Percentiles rank a stretch among this genome's conserved stretches.
Conservation (phyloP, 1,139 yeast genomes). For the Sugiyamaella japonica region DNA sequence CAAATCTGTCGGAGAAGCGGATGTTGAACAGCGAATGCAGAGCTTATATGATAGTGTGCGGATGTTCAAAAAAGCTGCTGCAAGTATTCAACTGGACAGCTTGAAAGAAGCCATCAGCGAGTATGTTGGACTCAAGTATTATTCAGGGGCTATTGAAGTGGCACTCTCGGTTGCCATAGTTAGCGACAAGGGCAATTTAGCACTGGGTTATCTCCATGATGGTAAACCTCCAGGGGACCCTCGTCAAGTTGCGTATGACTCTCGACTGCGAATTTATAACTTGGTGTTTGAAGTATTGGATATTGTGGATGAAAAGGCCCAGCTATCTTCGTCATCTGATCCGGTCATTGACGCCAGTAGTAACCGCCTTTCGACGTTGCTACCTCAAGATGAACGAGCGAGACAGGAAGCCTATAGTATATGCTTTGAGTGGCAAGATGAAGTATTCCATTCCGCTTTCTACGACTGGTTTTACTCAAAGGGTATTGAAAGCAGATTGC, state of each 20-base stretch:
- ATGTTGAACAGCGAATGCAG: constrained; percentile 65
- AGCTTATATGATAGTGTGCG: constrained; percentile 74
- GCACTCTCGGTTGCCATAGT: constrained; percentile 74
- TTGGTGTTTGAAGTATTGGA: constrained; percentile 73
- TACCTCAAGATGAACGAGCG: constrained; percentile 48
- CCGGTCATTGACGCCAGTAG: constrained; percentile 38
- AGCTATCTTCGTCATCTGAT: constrained; percentile 47
- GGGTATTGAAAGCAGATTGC: constrained; percentile 71
- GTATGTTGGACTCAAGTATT: constrained; percentile 75
- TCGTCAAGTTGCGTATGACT: constrained; percentile 46
- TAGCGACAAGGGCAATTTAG: constrained; percentile 59
- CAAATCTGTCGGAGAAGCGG: constrained; percentile 62
- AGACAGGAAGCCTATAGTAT: constrained; percentile 59
- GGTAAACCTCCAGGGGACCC: constrained; percentile 52
- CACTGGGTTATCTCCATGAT: constrained; percentile 54
- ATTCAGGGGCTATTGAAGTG: constrained; percentile 83
- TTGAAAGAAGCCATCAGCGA: constrained; percentile 77
- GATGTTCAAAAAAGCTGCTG: constrained; percentile 78
- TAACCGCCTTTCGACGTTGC: constrained; percentile 13
- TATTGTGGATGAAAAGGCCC: constrained; percentile 67
- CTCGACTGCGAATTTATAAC: constrained; percentile 63
- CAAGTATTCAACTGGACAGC: constrained; percentile 73
- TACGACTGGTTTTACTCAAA: constrained; percentile 90
- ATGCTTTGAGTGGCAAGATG: constrained; percentile 74
- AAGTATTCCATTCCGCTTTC: constrained; percentile 81